These are phyloP conservation scores for Pisolithus tinctorius DNA, from an alignment of 768 basidiomycete genomes.

Conservation along the genomic window DNA sequence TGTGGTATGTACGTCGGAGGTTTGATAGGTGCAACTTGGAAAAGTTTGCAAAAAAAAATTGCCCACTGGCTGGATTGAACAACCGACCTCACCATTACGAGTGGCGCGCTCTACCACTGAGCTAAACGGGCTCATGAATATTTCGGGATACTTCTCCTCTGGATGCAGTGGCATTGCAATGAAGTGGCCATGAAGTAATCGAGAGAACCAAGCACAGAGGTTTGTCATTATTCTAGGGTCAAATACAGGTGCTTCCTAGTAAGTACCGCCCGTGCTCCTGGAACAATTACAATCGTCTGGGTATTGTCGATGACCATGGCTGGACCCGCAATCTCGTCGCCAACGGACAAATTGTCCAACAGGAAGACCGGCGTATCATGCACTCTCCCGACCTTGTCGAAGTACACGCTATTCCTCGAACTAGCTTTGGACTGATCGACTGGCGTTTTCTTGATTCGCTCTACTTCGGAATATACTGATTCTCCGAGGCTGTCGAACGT, in stretches of 20 bases:
- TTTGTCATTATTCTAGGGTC: constrained; percentile 28
- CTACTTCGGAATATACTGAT: constrained; percentile 73
- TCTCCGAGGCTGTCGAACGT: constrained; percentile 77
- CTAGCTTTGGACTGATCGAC: constrained; percentile 40
- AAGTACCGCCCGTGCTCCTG: constrained; percentile 59
- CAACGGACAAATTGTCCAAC: constrained; percentile 57
- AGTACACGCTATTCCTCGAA: constrained; percentile 65
- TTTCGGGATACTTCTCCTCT: too few relatives aligned
- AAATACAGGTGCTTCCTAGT: constrained; percentile 64
- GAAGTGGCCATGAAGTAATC: too few relatives aligned
- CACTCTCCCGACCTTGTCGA: constrained; percentile 72
- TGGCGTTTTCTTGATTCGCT: constrained; percentile 36
- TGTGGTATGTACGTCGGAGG: too few relatives aligned
- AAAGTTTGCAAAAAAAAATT: neutral
- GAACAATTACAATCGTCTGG: constrained; percentile 88
- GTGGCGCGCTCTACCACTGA: constrained; percentile 58
- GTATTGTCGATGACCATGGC: constrained; percentile 95
- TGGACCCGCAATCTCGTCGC: constrained; percentile 74
- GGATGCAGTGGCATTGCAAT: too few relatives aligned
- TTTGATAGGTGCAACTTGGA: too few relatives aligned
- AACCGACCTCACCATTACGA: constrained; percentile 31
- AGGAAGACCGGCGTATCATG: constrained; percentile 75
- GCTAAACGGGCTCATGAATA: constrained; percentile 37
- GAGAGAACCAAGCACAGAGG: neutral
- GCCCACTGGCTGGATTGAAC: constrained; percentile 28